Conservation (phyloP, 1,284 basidiomycete species). For the Apiotrichum veenhuisii region DNA sequence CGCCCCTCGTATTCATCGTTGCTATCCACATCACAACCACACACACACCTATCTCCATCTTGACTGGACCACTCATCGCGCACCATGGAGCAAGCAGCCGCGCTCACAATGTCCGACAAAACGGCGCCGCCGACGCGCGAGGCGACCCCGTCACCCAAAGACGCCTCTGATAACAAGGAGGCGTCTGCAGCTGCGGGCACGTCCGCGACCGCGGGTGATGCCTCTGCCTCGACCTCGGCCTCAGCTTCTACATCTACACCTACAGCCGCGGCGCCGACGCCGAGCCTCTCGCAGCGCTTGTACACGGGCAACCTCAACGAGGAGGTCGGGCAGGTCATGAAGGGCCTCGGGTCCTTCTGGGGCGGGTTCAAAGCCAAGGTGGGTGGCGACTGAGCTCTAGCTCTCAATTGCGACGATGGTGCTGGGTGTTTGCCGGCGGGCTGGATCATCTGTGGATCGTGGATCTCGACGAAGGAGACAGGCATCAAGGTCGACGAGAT, state of each 20-base stretch:
- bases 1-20: no score
- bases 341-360: conserved; percentile 73
- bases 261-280: neutral
- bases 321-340: conserved; percentile 80
- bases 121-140: conserved; percentile 8
- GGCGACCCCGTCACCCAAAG: conserved; percentile 1
- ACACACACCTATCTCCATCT: neutral
- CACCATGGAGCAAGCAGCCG: conserved; percentile 18
- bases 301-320: conserved; percentile 59
- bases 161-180: neutral
- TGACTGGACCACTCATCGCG: neutral
- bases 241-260: neutral
- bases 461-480: no score
- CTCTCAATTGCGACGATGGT: neutral
- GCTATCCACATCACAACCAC: neutral
- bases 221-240: neutral
- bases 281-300: conserved; percentile 16
- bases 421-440: no score
- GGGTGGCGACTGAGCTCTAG: conserved; percentile 29
- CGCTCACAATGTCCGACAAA: conserved; percentile 21
- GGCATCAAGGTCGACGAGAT: no score
- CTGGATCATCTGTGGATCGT: neutral
- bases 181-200: neutral
- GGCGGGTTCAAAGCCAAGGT: conserved; percentile 84
- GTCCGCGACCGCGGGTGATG: neutral